These are phyloP conservation scores for Coemansia pectinata DNA, from an alignment of 192 early-diverging fungal genomes.

Conservation along the genomic window DNA sequence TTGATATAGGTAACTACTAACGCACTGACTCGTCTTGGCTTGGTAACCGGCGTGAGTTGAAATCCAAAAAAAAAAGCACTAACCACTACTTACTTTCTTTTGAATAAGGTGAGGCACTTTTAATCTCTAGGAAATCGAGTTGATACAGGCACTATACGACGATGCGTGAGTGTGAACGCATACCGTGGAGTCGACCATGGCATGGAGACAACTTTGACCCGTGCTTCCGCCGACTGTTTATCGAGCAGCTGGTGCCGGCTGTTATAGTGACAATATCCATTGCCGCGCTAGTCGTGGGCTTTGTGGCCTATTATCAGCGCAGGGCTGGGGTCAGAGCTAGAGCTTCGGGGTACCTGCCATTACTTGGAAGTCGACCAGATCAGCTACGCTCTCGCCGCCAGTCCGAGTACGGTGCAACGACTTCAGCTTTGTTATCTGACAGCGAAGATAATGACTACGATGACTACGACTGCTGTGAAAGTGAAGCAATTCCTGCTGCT, in stretches of 20 bases:
- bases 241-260: conserved; percentile 29
- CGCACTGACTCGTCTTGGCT: background rate
- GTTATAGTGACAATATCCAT: conserved; percentile 18
- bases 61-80: background rate
- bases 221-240: conserved; percentile 44
- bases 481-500: background rate
- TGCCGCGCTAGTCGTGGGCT: conserved; percentile 3
- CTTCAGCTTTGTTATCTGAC: background rate
- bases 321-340: background rate
- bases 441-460: conserved; percentile 17
- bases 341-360: background rate
- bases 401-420: conserved; percentile 9
- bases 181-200: conserved; percentile 48
- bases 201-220: conserved; percentile 42
- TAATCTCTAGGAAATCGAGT: conserved; percentile 64
- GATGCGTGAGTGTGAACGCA: conserved; percentile 14
- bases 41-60: background rate
- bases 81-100: background rate
- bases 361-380: conserved; percentile 4
- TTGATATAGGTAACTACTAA: background rate
- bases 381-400: background rate
- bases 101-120: background rate
- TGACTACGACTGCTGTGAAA: conserved; percentile 3
- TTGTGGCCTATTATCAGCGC: conserved; percentile 15
- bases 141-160: background rate